Percentiles rank a stretch among this genome's conserved stretches.
phyloP scores from a whole-genome alignment of 805 yeast species.

The Saturnispora ahearnii region DNA sequence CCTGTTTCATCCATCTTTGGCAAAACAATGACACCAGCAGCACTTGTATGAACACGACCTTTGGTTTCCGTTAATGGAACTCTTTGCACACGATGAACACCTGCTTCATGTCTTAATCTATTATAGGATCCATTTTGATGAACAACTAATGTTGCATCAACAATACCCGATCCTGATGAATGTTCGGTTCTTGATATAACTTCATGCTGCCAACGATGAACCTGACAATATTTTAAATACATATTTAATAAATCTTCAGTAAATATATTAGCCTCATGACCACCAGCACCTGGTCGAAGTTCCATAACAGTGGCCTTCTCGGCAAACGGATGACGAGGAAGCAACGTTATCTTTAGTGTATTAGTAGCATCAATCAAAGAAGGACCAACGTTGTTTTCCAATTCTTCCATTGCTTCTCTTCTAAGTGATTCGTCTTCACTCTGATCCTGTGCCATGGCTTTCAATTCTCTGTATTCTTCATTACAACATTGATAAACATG shows the following conservation, averaged over 20 bases:
- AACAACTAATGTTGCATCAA: slow-evolving; percentile 68
- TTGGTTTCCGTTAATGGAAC: slow-evolving; percentile 90
- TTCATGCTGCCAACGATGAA: slow-evolving; percentile 57
- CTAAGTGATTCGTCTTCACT: slow-evolving; percentile 38
- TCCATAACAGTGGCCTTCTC: slow-evolving; percentile 76
- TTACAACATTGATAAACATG: slow-evolving; percentile 29
- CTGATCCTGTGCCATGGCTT: slow-evolving; percentile 22
- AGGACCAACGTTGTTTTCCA: slow-evolving; percentile 35
- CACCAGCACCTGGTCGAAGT: slow-evolving; percentile 93
- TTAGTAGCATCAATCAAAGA: slow-evolving; percentile 34
- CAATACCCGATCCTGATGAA: slow-evolving; percentile 55
- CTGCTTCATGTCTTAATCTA: slow-evolving; percentile 72
- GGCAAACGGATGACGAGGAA: slow-evolving; percentile 71
- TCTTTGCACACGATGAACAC: slow-evolving; percentile 93
- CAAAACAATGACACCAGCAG: slow-evolving; percentile 89
- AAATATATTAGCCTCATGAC: slow-evolving; percentile 85
- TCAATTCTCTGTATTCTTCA: slow-evolving; percentile 28
- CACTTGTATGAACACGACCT: slow-evolving; percentile 91
- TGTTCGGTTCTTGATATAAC: slow-evolving; percentile 49
- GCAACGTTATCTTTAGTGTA: slow-evolving; percentile 44
- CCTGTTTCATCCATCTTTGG: slow-evolving; percentile 61
- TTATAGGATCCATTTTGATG: slow-evolving; percentile 74
- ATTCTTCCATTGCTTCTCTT: slow-evolving; percentile 56
- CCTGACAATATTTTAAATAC: slow-evolving; percentile 67
- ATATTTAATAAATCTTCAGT: slow-evolving; percentile 70